These are phyloP conservation scores for Aureobasidium sp. DNA, from an alignment of 2,329 filamentous ascomycete species.

Conservation along the genomic window DNA sequence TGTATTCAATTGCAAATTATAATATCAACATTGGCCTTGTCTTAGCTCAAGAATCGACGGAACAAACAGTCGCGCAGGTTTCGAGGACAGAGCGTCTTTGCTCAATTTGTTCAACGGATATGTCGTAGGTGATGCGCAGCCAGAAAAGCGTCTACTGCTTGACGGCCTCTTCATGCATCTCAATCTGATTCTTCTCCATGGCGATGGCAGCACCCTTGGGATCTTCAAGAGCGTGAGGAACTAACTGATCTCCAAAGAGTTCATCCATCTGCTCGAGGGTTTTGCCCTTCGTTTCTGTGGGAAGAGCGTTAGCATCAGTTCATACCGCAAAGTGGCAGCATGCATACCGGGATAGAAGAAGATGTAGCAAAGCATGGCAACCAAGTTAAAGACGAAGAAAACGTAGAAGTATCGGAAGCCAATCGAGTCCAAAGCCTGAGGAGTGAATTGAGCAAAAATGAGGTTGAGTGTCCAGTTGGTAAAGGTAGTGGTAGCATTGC, in stretches of 20 bases:
- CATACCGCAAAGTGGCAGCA: neutral
- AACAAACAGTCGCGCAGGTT: no score
- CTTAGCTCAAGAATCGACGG: no score
- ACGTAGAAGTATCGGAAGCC: conserved; percentile 46
- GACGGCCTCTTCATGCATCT: neutral
- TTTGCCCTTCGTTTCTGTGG: conserved; percentile 20
- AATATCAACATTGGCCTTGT: no score
- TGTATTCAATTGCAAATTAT: no score
- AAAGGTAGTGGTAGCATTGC: conserved; percentile 34
- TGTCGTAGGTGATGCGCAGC: no score
- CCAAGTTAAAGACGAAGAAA: conserved; percentile 44
- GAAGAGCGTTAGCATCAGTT: neutral
- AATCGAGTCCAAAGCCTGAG: conserved; percentile 32
- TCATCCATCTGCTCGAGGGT: conserved; percentile 22
- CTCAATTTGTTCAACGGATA: no score
- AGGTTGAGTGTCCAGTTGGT: conserved; percentile 43
- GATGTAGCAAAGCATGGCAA: conserved; percentile 28
- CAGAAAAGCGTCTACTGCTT: no score
- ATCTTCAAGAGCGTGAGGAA: conserved; percentile 32
- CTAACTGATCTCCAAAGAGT: conserved; percentile 28
- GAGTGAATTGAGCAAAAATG: conserved; percentile 45
- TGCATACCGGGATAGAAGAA: conserved; percentile 19
- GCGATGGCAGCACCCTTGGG: conserved; percentile 24
- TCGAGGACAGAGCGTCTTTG: no score
- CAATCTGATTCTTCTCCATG: conserved; percentile 14